Evolutionary conservation across 805 yeast species (phyloP).

Genomic region (Komagataella ulmi): DNA sequence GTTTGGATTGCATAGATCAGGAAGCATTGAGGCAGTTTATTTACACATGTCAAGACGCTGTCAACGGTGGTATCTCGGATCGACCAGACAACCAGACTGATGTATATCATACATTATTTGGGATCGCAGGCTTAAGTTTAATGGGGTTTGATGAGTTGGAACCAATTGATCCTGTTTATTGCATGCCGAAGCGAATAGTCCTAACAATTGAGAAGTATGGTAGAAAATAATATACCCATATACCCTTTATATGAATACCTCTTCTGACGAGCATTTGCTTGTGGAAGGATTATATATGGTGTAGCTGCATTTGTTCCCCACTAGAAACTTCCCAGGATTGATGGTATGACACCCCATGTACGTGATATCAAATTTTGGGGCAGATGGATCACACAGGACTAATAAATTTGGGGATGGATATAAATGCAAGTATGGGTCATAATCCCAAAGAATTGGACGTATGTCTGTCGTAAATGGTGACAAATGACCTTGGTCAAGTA

Average conservation of each 20-base stretch:
- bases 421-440: conserved; percentile 55
- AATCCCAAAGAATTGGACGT: conserved; percentile 56
- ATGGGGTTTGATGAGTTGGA: conserved; percentile 47
- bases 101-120: conserved; percentile 86
- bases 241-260: conserved; percentile 19
- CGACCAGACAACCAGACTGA: conserved; percentile 86
- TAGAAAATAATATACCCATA: background rate
- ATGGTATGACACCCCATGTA: conserved; percentile 75
- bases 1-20: conserved; percentile 66
- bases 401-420: conserved; percentile 66
- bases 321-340: conserved; percentile 50
- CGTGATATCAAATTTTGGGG: conserved; percentile 59
- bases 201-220: background rate
- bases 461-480: conserved; percentile 60
- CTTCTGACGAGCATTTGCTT: conserved; percentile 36
- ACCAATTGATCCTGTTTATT: conserved; percentile 75
- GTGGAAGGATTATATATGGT: conserved; percentile 59
- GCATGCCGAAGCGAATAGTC: conserved; percentile 52
- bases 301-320: conserved; percentile 41
- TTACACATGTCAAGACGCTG: conserved; percentile 60
- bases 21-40: conserved; percentile 54
- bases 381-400: conserved; percentile 56
- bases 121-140: conserved; percentile 76
- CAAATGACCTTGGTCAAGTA: conserved; percentile 77
- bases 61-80: conserved; percentile 85